Evolutionary conservation across 345 rosid genomes (phyloP), one percentile per base, ranked within the genome.

Genomic region (Triadica sebifera): DNA sequence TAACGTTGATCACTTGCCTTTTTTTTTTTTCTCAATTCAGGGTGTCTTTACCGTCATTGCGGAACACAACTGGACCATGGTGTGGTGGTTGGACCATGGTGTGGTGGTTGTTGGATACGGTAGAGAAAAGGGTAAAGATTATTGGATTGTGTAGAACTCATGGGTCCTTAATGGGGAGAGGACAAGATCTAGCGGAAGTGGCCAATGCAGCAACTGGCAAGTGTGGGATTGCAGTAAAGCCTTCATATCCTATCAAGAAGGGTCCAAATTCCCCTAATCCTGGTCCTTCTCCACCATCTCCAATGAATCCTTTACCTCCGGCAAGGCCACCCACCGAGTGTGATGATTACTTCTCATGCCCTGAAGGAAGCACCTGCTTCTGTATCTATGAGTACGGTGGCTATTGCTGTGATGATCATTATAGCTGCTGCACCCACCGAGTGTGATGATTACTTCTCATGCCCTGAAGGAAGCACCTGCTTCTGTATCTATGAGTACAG

Each of bases 151-250:
- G 20, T 71, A 76, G 72, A 77, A 77, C 37, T 77, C 80, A 22
- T 77, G 80, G 80, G 80, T 71, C 61, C 80, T 16, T 72, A 19
- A 5, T 77, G 80, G 80, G 80, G 80, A 12, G 76, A 77, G 72
- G 11, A 49, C 72, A 77, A 17, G 60, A 65, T 77, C 76, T 72
- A 77, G 76, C 80, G 80, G 17, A 72, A 77, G 52, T 77, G 41
- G 80, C 75, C 51, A 65, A 41, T 9, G 41, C 69, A 0, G n/a
- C 15, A n/a, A 71, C 80, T 2, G 80, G 80, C 8, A 77, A 77
- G 49, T 77, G 80, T 49, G 80, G 80, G 2, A 77, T 77, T 16
- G 80, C 80, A 13, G 58, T 78, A 12, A 57, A 72, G 68, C 63
- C 81, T 57, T 78, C 81, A 5, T 78, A 78, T 51, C 81, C 81